Conservation (phyloP, 2,329 filamentous ascomycete species). For the Pseudocercospora crystallina region DNA sequence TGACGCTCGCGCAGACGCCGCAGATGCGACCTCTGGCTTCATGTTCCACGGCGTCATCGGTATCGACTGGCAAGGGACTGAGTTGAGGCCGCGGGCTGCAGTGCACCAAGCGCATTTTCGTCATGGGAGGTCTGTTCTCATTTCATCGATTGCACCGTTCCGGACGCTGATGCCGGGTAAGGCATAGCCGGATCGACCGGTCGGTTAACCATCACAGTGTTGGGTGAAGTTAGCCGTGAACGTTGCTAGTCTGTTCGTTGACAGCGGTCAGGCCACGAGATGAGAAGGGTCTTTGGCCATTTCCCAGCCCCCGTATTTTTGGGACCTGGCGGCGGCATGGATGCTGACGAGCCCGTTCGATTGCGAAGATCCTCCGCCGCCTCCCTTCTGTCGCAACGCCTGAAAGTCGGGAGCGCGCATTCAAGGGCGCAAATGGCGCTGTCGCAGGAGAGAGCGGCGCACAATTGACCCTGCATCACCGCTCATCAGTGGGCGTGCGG, state of each 20-base stretch:
- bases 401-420: background rate
- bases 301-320: slow-evolving; percentile 6
- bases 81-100: background rate
- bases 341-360: slow-evolving; percentile 5
- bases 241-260: background rate
- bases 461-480: background rate
- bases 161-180: slow-evolving; percentile 7
- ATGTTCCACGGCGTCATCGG: slow-evolving; percentile 1
- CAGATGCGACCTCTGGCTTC: slow-evolving; percentile 1
- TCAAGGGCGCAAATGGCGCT: background rate
- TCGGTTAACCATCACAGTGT: background rate
- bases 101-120: background rate
- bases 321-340: slow-evolving; percentile 1
- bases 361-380: slow-evolving; percentile 2
- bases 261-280: slow-evolving; percentile 5
- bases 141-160: background rate
- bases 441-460: slow-evolving; percentile 1
- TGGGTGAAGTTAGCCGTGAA: slow-evolving; percentile 1
- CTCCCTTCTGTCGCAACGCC: background rate
- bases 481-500: background rate
- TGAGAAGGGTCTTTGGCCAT: slow-evolving; percentile 2
- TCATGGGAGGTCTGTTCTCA: background rate
- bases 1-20: slow-evolving; percentile 4
- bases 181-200: background rate
- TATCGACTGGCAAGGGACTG: background rate